Percentiles rank a stretch among this genome's conserved stretches.
Evolutionary conservation across 2,329 filamentous ascomycete genomes (phyloP).

Genomic region (Drechslerella stenobrocha): DNA sequence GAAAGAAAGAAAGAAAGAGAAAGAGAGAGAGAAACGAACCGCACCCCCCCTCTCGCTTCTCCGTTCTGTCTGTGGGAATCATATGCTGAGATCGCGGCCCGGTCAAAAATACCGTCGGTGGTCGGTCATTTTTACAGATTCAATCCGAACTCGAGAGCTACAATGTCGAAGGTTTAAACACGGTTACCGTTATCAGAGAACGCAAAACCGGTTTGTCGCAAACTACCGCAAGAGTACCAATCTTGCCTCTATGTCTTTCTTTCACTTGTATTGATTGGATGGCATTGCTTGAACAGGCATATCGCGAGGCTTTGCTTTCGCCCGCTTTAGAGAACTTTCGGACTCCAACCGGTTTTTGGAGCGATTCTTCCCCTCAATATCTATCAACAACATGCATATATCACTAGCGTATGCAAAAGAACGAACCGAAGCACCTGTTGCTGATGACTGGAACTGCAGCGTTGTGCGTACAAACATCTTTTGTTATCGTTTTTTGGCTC

Average conservation of each 20-base stretch:
- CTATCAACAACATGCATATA: conserved; percentile 58
- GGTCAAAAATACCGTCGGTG: conserved; percentile 45
- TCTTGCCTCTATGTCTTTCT: conserved; percentile 28
- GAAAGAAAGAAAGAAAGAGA: conserved; percentile 1
- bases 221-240: conserved; percentile 20
- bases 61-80: conserved; percentile 52
- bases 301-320: conserved; percentile 63
- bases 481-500: not conserved
- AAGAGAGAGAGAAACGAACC: conserved; percentile 18
- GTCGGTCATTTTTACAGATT: conserved; percentile 59
- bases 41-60: conserved; percentile 48
- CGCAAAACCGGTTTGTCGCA: conserved; percentile 61
- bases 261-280: conserved; percentile 50
- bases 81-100: conserved; percentile 50
- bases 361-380: conserved; percentile 60
- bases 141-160: conserved; percentile 62
- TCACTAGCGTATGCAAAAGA: conserved; percentile 61
- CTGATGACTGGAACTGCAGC: conserved; percentile 63
- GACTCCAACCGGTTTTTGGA: conserved; percentile 62
- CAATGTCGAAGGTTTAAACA: conserved; percentile 61
- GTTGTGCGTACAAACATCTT: conserved; percentile 56
- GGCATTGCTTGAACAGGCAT: conserved; percentile 56
- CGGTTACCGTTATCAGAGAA: conserved; percentile 64
- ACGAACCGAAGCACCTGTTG: conserved; percentile 57
- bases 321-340: conserved; percentile 60